A percentile compares a stretch with the other conserved stretches of the same genome.
phyloP scores from a whole-genome alignment of 2,329 filamentous ascomycete genomes.

The Xylariomycetidae sp. region DNA sequence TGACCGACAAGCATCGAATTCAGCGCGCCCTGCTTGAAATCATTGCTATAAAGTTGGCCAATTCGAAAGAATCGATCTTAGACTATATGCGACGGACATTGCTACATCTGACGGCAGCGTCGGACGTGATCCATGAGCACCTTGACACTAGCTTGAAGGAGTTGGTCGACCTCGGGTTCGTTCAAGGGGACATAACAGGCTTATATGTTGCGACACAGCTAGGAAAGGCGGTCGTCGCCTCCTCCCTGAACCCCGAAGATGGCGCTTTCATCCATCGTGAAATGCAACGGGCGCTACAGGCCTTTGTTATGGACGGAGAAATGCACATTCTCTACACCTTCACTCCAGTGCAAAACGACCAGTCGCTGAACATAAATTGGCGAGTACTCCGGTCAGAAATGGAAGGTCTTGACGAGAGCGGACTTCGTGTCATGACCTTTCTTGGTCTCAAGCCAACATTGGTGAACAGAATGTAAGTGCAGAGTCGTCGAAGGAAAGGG shows the following conservation, averaged over 20 bases:
- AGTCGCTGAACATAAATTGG: constrained; percentile 61
- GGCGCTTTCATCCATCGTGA: constrained; percentile 70
- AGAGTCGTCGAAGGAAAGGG: neutral
- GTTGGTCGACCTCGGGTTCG: constrained; percentile 49
- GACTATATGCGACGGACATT: constrained; percentile 68
- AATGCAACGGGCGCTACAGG: constrained; percentile 59
- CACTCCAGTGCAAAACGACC: constrained; percentile 64
- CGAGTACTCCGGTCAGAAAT: constrained; percentile 67
- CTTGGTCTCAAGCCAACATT: constrained; percentile 64
- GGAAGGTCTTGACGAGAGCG: constrained; percentile 66
- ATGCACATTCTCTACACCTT: constrained; percentile 77
- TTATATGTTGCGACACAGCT: constrained; percentile 59
- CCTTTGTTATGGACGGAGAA: constrained; percentile 76
- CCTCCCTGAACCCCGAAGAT: constrained; percentile 69
- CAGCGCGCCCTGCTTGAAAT: constrained; percentile 70
- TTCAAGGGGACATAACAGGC: constrained; percentile 44
- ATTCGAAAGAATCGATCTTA: constrained; percentile 57
- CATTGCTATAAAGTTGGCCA: constrained; percentile 63
- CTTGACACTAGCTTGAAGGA: constrained; percentile 57
- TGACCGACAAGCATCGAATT: constrained; percentile 62
- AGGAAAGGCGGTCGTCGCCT: constrained; percentile 67
- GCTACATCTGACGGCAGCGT: constrained; percentile 53
- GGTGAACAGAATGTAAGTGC: constrained; percentile 60
- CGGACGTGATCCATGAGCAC: constrained; percentile 44
- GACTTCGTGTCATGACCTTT: constrained; percentile 62